These are phyloP conservation scores for Colletotrichum sp. DNA, from an alignment of 2,329 filamentous ascomycete species.

Conservation along the genomic window DNA sequence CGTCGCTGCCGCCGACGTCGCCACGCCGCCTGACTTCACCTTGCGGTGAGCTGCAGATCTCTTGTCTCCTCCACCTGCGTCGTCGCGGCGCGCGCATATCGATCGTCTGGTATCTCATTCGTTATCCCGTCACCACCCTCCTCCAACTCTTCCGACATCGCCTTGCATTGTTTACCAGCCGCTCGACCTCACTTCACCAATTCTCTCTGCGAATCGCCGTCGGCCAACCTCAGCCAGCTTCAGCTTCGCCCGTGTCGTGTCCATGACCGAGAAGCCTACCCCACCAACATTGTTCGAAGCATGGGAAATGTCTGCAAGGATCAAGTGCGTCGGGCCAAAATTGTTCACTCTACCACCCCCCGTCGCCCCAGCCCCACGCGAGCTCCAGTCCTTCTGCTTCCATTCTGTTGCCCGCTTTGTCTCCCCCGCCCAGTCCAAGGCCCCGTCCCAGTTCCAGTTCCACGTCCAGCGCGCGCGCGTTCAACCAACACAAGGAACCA, in stretches of 20 bases:
- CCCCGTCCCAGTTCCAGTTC: background rate
- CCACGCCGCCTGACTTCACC: background rate
- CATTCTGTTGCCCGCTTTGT: slow-evolving; percentile 15
- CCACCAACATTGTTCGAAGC: slow-evolving; percentile 48
- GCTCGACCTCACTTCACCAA: background rate
- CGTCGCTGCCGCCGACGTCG: background rate
- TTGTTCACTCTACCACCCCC: background rate
- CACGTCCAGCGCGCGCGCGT: slow-evolving; percentile 14
- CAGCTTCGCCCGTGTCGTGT: slow-evolving; percentile 25
- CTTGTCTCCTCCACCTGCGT: background rate
- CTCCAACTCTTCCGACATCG: background rate
- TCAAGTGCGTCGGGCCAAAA: slow-evolving; percentile 42
- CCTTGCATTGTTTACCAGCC: background rate
- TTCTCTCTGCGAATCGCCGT: background rate
- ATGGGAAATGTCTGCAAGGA: slow-evolving; percentile 52
- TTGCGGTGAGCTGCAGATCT: background rate
- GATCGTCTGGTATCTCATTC: background rate
- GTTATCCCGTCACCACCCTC: background rate
- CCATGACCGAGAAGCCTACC: slow-evolving; percentile 44
- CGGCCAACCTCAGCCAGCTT: background rate
- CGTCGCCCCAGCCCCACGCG: slow-evolving; percentile 20
- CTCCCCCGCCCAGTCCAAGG: slow-evolving; percentile 14
- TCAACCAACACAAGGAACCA: background rate
- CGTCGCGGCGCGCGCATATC: background rate
- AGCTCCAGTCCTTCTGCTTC: slow-evolving; percentile 21